Evolutionary conservation across 148 eudicot species (phyloP), one percentile per base, ranked within the genome.

Genomic region (Spergularia marina): DNA sequence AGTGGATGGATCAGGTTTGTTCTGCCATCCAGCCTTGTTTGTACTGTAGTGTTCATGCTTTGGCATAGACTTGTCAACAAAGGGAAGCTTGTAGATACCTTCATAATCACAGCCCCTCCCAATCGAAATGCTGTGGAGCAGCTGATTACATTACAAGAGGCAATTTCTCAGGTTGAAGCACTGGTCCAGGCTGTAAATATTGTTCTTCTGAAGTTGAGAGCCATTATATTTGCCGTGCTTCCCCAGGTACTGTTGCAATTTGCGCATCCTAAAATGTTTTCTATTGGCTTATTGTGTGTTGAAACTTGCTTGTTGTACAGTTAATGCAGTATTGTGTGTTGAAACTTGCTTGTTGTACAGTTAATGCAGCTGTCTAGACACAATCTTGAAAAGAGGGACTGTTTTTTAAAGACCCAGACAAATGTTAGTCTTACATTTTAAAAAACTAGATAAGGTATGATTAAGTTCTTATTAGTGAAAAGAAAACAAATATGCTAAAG

Each of bases 91-190:
- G 81, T 88, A 77, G 86, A 89, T 59, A 88, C 91, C 66, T 90
- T 85, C 75, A 88, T 74, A 76, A 84, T 92, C 47, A 76, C 79
- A 69, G 84, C 87, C 51, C 97, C 97, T 44, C 92, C 94, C 0
- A 77, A 76, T 56, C 83, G 82, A 78, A 92, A 90, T 82, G 87
- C 97, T 58, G 92, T 92, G 51, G 97, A 92, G 78, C 94, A 88
- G 84, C 86, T 92, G 56, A 75, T 90, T 72, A 84, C 85, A 36
- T 80, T 92, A 64, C 97, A 92, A 79, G 97, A 90, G 70, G 89
- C 92, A 44, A 82, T 92, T 53, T 68, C 87, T 73, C 97, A 90
- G 80, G 88, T 80, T 79, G 94, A 92, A 82, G 75, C 83, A 17
- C 49, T 86, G 65, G 82, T 92, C 74, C 97, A 88, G 79, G 80